A percentile compares a stretch with the other conserved stretches of the same genome.
phyloP scores from a whole-genome alignment of 2,329 filamentous ascomycete genomes.

The Peltaster fructicola region DNA sequence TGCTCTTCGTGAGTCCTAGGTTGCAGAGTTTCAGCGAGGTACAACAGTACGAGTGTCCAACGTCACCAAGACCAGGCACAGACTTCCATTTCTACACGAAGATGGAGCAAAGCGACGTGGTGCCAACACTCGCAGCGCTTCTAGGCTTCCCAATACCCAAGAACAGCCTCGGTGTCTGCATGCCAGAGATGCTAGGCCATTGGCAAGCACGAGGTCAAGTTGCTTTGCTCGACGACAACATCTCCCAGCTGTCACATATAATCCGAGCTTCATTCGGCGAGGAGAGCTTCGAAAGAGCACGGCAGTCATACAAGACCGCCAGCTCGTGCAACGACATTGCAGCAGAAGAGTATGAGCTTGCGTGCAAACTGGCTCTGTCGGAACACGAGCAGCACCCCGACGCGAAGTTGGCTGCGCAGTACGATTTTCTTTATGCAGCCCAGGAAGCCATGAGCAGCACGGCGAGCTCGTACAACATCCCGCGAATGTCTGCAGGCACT shows the following conservation, averaged over 20 bases:
- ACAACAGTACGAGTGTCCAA: constrained; percentile 28
- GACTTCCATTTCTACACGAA: constrained; percentile 71
- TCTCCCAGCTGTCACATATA: no score
- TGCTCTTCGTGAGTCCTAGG: constrained; percentile 82
- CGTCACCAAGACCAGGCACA: constrained; percentile 33
- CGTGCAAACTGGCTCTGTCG: constrained; percentile 6
- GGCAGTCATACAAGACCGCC: no score
- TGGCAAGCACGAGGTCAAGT: no score
- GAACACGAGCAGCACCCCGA: constrained; percentile 8
- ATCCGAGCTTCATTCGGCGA: no score
- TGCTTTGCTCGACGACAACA: no score
- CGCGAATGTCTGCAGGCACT: constrained; percentile 37
- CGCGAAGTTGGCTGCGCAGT: constrained; percentile 5
- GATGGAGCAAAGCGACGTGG: constrained; percentile 89
- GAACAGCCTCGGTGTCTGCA: constrained; percentile 73
- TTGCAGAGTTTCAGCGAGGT: constrained; percentile 26
- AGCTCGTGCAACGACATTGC: constrained; percentile 5
- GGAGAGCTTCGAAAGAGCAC: no score
- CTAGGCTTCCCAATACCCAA: constrained; percentile 74
- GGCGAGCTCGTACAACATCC: constrained; percentile 78
- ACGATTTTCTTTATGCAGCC: constrained; percentile 47
- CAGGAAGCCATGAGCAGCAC: constrained; percentile 73
- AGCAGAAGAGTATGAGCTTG: constrained; percentile 9
- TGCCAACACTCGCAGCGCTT: constrained; percentile 70
- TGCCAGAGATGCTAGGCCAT: no score